phyloP scores from a whole-genome alignment of 768 basidiomycete species.

The Termitomyces sp. region DNA sequence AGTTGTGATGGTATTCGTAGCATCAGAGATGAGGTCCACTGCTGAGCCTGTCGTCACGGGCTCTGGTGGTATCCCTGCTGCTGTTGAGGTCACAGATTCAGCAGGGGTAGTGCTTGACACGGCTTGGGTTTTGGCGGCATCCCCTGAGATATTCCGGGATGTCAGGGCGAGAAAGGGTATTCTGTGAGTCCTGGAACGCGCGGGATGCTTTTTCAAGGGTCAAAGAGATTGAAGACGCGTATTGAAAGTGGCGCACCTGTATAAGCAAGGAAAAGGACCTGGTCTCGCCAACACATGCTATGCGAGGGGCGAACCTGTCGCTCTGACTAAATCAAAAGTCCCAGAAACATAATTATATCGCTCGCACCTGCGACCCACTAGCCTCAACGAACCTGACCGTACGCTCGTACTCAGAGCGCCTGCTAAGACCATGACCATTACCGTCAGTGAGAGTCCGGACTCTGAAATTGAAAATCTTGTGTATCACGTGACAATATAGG shows the following conservation, averaged over 20 bases:
- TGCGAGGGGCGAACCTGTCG: conserved; percentile 10
- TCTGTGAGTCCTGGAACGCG: conserved; percentile 6
- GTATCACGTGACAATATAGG: conserved; percentile 4
- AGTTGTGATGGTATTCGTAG: conserved; percentile 21
- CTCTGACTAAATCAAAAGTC: neutral
- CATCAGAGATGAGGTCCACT: conserved; percentile 5
- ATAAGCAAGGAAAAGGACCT: conserved; percentile 16
- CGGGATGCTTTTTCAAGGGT: conserved; percentile 9
- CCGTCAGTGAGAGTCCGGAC: neutral
- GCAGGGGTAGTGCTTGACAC: conserved; percentile 1
- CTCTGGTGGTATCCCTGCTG: neutral
- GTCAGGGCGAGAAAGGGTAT: conserved; percentile 5
- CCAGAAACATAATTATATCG: neutral
- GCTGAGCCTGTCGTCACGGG: neutral
- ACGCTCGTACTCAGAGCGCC: conserved; percentile 12
- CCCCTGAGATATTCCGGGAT: conserved; percentile 13
- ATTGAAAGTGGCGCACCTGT: conserved; percentile 11
- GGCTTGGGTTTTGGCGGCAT: conserved; percentile 11
- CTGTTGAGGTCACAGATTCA: neutral
- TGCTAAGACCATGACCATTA: conserved; percentile 18
- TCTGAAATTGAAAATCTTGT: conserved; percentile 2
- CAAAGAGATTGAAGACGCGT: conserved; percentile 5
- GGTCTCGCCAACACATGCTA: conserved; percentile 7
- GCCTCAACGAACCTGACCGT: conserved; percentile 5
- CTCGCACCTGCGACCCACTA: conserved; percentile 11